Evolutionary conservation across 805 yeast species (phyloP), one percentile per base, ranked within the genome.

Genomic region (Cyberlindnera galapagoensis): DNA sequence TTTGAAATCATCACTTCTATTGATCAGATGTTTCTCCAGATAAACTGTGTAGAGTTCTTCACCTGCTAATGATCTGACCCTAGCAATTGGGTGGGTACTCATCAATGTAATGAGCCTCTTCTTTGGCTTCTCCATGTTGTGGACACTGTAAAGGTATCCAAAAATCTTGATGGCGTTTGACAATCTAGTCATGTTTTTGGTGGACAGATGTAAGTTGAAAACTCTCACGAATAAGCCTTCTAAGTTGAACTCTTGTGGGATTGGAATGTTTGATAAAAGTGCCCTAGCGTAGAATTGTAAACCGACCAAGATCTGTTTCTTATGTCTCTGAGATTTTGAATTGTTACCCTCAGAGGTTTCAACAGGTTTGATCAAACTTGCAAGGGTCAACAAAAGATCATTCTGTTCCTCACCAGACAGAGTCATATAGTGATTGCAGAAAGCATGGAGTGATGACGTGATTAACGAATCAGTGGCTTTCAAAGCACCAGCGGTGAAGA

Each of bases 151-250:
- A 20, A 77, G 34, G 26, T 57, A 56, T 6, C 65, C 67, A 40
- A 78, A 67, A 0, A 74, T 39, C 31, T 60, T 54, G 5, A 76
- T 47, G 0, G 69, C 66, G 10, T 60, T 43, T 1, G 52, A 43
- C 1, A 74, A 39, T 25, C 76, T 51, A 0, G 52, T 35, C 7
- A 59, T 27, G 31, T 62, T 64, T 5, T 61, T 48, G 1, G 74
- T 69, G 36, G 67, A 68, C 21, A 80, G 55, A 33, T 77, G 80
- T 21, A 75, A 51, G 46, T 80, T 80, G 57, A 65, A 75, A 5
- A 71, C 53, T 19, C 75, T 56, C 2, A 71, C 60, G 27, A 60
- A 71, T 5, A 76, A 49, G 1, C 61, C 54, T 22, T 58, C 46
- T 13, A 54, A 44, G 21, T 47, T 47, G 30, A 51, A 51, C 2